Evolutionary conservation across 257 asterid genomes (phyloP).

Genomic region (Ocimum tenuiflorum): DNA sequence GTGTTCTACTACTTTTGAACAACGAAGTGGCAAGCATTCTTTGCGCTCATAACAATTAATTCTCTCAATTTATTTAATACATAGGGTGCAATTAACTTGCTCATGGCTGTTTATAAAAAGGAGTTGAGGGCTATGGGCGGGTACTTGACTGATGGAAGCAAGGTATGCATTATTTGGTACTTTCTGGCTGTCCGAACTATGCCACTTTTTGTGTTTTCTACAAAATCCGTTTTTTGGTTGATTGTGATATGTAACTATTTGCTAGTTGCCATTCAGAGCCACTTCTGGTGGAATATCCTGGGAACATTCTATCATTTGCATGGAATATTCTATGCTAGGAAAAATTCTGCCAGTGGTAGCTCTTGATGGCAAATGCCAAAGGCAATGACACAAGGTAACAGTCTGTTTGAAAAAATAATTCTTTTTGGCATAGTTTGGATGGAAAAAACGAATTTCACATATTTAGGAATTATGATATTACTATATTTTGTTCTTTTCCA

Average conservation of each 20-base stretch:
- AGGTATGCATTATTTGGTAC: conserved; percentile 38
- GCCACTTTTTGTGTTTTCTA: background rate
- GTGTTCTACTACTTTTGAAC: background rate
- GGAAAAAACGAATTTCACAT: background rate
- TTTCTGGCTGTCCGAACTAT: background rate
- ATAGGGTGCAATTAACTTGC: conserved; percentile 93
- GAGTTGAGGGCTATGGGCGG: conserved; percentile 77
- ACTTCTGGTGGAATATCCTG: background rate
- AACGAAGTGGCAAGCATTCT: background rate
- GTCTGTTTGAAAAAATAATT: background rate
- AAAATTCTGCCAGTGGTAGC: background rate
- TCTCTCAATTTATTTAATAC: conserved; percentile 15
- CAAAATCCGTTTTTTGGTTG: background rate
- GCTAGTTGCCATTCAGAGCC: background rate
- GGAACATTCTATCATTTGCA: background rate
- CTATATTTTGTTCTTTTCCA: conserved; percentile 27
- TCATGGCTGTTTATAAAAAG: conserved; percentile 89
- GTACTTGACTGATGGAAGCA: conserved; percentile 77
- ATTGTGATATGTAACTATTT: background rate
- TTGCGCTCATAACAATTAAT: conserved; percentile 5
- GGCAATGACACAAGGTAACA: background rate
- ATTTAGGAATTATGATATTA: background rate
- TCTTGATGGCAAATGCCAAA: background rate
- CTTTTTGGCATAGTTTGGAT: background rate
- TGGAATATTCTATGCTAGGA: background rate